A percentile compares a stretch with the other conserved stretches of the same genome.
Conservation (phyloP, 2,329 filamentous ascomycete genomes). For the Colletotrichum echinochloae region DNA sequence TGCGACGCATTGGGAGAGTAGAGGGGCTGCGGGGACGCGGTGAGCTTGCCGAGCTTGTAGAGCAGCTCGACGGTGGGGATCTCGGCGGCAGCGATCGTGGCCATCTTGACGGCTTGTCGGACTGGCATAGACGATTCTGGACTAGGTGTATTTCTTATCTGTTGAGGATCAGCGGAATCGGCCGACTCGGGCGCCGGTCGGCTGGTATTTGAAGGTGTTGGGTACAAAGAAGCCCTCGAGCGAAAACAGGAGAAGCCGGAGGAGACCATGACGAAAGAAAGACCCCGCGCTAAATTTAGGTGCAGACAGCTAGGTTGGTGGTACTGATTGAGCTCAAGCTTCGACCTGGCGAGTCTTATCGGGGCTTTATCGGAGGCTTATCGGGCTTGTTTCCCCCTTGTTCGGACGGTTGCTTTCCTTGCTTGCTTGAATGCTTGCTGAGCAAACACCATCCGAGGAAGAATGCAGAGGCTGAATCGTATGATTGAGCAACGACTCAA, state of each 20-base stretch:
- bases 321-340: slow-evolving; percentile 15
- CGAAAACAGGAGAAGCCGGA: slow-evolving; percentile 18
- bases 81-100: slow-evolving; percentile 59
- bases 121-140: slow-evolving; percentile 21
- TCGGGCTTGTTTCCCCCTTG: neutral
- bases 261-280: slow-evolving; percentile 36
- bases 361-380: slow-evolving; percentile 15
- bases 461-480: neutral
- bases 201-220: neutral
- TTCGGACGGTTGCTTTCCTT: neutral
- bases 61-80: slow-evolving; percentile 74
- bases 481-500: no score
- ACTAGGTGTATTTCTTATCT: neutral
- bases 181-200: neutral
- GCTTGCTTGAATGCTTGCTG: neutral
- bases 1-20: slow-evolving; percentile 55
- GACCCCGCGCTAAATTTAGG: slow-evolving; percentile 24
- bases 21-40: slow-evolving; percentile 43
- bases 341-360: slow-evolving; percentile 8
- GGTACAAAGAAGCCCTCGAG: slow-evolving; percentile 3
- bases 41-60: slow-evolving; percentile 70
- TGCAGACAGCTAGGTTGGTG: neutral
- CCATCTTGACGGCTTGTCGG: slow-evolving; percentile 48
- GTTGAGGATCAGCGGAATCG: neutral
- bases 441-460: neutral